Percentiles rank a stretch among this genome's conserved stretches.
Conservation (phyloP, 306 rosid genomes). For the Lupinus albus region DNA sequence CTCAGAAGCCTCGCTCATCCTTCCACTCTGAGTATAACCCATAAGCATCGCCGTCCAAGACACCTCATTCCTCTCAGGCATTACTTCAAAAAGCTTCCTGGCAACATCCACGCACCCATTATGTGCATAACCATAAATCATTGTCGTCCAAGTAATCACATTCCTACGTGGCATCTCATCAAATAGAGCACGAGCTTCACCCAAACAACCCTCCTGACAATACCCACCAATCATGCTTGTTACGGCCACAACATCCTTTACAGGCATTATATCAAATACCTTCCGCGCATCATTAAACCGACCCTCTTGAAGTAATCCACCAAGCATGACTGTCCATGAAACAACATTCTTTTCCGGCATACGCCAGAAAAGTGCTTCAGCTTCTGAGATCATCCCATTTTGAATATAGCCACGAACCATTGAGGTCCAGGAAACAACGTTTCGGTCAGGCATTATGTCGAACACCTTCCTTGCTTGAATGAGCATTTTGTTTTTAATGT, state of each 20-base stretch:
- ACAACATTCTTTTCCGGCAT: constrained; percentile 61
- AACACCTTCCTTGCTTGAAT: constrained; percentile 49
- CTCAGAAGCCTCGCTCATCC: constrained; percentile 58
- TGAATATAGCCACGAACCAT: constrained; percentile 60
- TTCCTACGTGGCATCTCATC: constrained; percentile 53
- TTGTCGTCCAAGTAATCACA: constrained; percentile 60
- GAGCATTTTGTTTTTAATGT: constrained; percentile 46
- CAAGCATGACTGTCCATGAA: constrained; percentile 62
- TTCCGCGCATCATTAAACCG: constrained; percentile 53
- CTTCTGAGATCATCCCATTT: constrained; percentile 42
- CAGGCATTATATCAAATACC: constrained; percentile 57
- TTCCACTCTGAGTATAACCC: constrained; percentile 56
- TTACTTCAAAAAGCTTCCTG: constrained; percentile 62
- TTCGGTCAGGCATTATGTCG: constrained; percentile 51
- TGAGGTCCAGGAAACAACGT: constrained; percentile 65
- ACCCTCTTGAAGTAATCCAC: constrained; percentile 54
- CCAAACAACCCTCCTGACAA: constrained; percentile 51
- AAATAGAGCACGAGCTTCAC: constrained; percentile 54
- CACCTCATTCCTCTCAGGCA: constrained; percentile 60
- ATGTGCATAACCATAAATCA: constrained; percentile 59
- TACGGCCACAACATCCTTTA: constrained; percentile 52
- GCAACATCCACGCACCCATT: constrained; percentile 56
- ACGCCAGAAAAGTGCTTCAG: constrained; percentile 52
- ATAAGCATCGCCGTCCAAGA: constrained; percentile 63
- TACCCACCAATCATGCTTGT: constrained; percentile 63